Base-by-base conservation (phyloP, 2,329 filamentous ascomycete species). In the Bertia moriformis region DNA sequence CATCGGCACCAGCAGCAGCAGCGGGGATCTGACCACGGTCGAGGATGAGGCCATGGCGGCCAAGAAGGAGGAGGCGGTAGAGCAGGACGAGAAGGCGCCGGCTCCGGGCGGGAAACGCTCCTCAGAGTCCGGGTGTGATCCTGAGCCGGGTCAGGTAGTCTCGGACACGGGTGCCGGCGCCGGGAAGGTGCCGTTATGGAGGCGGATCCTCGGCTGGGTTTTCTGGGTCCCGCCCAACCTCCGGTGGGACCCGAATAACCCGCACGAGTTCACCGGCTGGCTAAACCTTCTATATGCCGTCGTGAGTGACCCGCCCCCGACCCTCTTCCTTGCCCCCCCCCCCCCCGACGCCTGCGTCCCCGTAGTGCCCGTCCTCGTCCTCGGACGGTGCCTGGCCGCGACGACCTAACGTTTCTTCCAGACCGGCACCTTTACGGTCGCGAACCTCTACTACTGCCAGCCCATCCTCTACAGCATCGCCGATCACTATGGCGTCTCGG, bases 391-490 rank as follows among this genome's bases (percentile, higher is more conserved):
- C 38, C 22, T 30, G 18, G 13, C 39, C 47, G 41, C 45, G 46
- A 0, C 56, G 61, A n/a, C n/a, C n/a, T n/a, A n/a, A n/a, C n/a
- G n/a, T n/a, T n/a, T n/a, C n/a, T n/a, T n/a, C n/a, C 22, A 53
- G 58, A 57, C 60, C 24, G 55, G 55, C 2, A 66, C 70, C n/a
- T 71, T 78, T 47, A 78, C 75, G 2, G 77, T 82, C 14, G 78
- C 78, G 14, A 82, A 82, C 49, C 58, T 83, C 10, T 83, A 83
- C 56, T 82, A 82, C 52, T 73, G 66, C 20, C 77, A 82, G 46
- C 77, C 78, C 0, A 78, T 82, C 36, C 58, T 82, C 13, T 78
- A 81, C 44, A 66, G 80, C 19, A 57, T 83, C 19, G 78, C 78
- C 0, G 46, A 59, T 7, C 73, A 78, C 37, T 83, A 83, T 53